phyloP scores from a whole-genome alignment of 1,284 basidiomycete genomes.

The Boletellus dicymbophilus region DNA sequence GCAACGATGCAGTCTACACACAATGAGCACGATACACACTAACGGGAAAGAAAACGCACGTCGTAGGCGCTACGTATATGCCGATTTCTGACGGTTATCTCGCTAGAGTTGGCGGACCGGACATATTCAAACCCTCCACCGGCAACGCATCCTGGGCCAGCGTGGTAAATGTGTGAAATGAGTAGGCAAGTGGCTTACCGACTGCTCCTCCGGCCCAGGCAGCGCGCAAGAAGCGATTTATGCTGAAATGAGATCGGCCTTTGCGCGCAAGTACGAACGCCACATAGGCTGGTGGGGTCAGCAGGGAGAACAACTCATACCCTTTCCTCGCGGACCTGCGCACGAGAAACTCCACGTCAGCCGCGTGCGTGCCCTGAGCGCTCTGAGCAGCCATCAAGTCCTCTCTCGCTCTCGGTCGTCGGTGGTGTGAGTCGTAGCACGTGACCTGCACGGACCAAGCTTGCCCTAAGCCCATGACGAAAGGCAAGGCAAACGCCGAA shows the following conservation, averaged over 20 bases:
- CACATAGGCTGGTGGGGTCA: conserved; percentile 60
- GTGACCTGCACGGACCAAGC: conserved; percentile 34
- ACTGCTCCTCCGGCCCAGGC: conserved; percentile 67
- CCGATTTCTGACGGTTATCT: conserved; percentile 40
- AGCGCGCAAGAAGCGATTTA: conserved; percentile 64
- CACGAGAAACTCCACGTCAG: conserved; percentile 45
- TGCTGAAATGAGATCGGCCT: conserved; percentile 51
- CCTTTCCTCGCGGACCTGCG: conserved; percentile 64
- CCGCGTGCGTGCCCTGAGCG: conserved; percentile 9
- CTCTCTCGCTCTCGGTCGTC: neutral
- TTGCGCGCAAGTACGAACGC: conserved; percentile 52
- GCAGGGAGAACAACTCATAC: conserved; percentile 62
- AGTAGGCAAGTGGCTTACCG: conserved; percentile 32
- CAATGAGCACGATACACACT: neutral
- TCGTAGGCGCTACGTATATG: conserved; percentile 52
- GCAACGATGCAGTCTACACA: conserved; percentile 51
- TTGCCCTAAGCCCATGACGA: conserved; percentile 29
- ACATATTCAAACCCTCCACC: conserved; percentile 49
- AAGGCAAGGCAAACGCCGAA: conserved; percentile 17
- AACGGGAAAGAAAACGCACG: conserved; percentile 37
- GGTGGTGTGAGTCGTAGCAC: conserved; percentile 24
- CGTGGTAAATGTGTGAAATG: neutral
- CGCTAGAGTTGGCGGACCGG: conserved; percentile 42
- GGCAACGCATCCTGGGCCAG: conserved; percentile 32
- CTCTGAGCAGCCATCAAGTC: conserved; percentile 14